Percentiles rank a stretch among this genome's conserved stretches.
These are phyloP conservation scores for Strobilomyces dryophilus DNA, from an alignment of 768 basidiomycete species.

Conservation along the genomic window DNA sequence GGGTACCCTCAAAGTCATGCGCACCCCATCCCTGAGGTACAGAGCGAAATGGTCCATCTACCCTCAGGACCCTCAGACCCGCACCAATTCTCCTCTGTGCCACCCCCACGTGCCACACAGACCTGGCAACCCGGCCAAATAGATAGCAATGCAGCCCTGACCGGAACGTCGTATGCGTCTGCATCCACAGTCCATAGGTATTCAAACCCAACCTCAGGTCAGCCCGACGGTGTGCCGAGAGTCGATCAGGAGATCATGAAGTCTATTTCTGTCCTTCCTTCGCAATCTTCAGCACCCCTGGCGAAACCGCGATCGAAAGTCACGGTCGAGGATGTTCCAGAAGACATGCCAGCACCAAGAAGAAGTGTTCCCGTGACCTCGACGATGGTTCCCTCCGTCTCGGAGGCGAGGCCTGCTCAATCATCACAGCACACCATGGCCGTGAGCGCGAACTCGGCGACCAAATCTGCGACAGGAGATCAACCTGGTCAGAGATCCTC, in stretches of 20 bases:
- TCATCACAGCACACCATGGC: constrained; percentile 2
- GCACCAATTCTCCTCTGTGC: not conserved
- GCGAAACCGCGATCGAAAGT: constrained; percentile 23
- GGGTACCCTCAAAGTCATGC: not conserved
- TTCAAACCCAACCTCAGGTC: constrained; percentile 1
- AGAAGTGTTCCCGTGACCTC: constrained; percentile 9
- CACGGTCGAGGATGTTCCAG: constrained; percentile 27
- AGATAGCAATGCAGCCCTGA: not conserved
- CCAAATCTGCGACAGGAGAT: constrained; percentile 8
- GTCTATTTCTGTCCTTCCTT: constrained; percentile 4
- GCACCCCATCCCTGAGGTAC: constrained; percentile 11
- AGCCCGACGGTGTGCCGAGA: constrained; percentile 5
- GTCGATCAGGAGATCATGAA: constrained; percentile 12
- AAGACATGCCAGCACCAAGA: constrained; percentile 15
- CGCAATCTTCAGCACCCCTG: constrained; percentile 6
- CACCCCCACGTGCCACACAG: constrained; percentile 3
- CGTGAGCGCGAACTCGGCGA: not conserved
- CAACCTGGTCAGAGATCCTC: constrained; percentile 13
- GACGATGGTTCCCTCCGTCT: constrained; percentile 1
- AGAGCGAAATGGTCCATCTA: constrained; percentile 25
- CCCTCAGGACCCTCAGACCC: constrained; percentile 3
- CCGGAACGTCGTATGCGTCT: not conserved
- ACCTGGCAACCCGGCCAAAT: constrained; percentile 3
- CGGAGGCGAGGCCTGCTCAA: constrained; percentile 8
- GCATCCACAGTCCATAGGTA: not conserved